Base-by-base conservation (phyloP, 768 basidiomycete genomes). In the Lactarius hengduanensis region DNA sequence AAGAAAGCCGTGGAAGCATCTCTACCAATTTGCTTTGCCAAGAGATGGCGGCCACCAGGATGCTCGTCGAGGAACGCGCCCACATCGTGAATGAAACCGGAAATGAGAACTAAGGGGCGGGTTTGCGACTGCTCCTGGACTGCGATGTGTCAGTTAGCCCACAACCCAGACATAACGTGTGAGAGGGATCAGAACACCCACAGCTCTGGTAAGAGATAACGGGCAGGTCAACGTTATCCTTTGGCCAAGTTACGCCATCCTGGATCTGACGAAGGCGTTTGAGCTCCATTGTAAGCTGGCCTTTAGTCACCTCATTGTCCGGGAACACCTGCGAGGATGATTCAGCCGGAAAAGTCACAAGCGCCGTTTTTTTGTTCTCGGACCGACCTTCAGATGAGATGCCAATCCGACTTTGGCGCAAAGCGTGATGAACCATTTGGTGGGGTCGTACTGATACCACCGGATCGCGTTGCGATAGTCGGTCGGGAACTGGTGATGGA, bases 401-500 rank as follows among this genome's bases (percentile, higher is more conserved):
- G 82, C 82, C 34, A 82, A 81, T 28, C 91, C 89, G 58, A 92
- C 38, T 65, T 78, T 69, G 62, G 83, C 74, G 78, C 82, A 83
- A 18, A 77, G 78, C 80, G 81, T 83, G 78, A 94, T 95, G 80
- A 92, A 91, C 92, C 92, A 94, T 76, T 94, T 93, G 50, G 92
- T 93, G 10, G 92, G 91, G 74, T 94, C 92, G 72, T 93, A 93
- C 74, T 93, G 91, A 76, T 91, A 91, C 91, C 91, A 94, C 76
- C 82, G 93, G 82, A 96, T 94, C 61, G 94, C 94, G 73, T 95
- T 96, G 26, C 94, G 86, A 81, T 94, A 96, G 77, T 96, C 95
- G 91, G 94, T 94, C 11, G 94, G 94, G 84, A 96, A 95, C 74
- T 87, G 86, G 75, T 96, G 94, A 79, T 96, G 94, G 85, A 95